Conservation (phyloP, 1,284 basidiomycete genomes). For the Gastroboletus turbinatus region DNA sequence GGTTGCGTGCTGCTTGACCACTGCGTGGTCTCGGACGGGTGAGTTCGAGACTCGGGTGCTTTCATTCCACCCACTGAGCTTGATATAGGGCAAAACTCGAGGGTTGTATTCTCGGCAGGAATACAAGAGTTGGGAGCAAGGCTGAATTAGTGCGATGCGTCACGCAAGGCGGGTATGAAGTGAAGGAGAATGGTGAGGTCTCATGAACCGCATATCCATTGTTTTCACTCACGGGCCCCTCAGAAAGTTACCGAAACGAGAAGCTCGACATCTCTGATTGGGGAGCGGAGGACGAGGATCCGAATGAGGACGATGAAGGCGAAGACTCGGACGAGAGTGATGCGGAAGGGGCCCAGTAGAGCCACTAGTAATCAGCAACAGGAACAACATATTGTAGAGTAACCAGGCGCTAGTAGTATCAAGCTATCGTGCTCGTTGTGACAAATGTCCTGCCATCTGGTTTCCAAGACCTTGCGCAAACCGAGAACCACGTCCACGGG, state of each 20-base stretch:
- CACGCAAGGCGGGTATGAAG: slow-evolving; percentile 86
- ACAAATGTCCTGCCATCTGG: slow-evolving; percentile 55
- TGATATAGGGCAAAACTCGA: slow-evolving; percentile 80
- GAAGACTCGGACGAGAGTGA: slow-evolving; percentile 27
- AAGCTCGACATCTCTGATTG: slow-evolving; percentile 65
- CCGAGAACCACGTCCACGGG: slow-evolving; percentile 67
- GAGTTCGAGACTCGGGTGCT: slow-evolving; percentile 25
- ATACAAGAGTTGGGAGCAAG: slow-evolving; percentile 79
- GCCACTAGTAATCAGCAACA: neutral
- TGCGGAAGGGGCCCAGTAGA: slow-evolving; percentile 7
- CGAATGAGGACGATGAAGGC: slow-evolving; percentile 32
- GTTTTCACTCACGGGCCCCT: neutral
- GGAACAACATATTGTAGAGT: slow-evolving; percentile 2
- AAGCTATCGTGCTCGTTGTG: slow-evolving; percentile 23
- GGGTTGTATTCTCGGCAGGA: slow-evolving; percentile 82
- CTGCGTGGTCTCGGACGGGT: slow-evolving; percentile 87
- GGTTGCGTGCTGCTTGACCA: slow-evolving; percentile 92
- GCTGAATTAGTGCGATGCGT: slow-evolving; percentile 82
- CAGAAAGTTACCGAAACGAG: slow-evolving; percentile 62
- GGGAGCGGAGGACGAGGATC: slow-evolving; percentile 43
- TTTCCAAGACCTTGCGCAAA: slow-evolving; percentile 80
- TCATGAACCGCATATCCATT: neutral
- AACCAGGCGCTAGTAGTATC: neutral
- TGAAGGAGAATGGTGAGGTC: slow-evolving; percentile 65
- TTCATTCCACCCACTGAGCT: neutral